Evolutionary conservation across 1,284 basidiomycete species (phyloP), one percentile per base, ranked within the genome.

Genomic region (Uromyces viciae-fabae): DNA sequence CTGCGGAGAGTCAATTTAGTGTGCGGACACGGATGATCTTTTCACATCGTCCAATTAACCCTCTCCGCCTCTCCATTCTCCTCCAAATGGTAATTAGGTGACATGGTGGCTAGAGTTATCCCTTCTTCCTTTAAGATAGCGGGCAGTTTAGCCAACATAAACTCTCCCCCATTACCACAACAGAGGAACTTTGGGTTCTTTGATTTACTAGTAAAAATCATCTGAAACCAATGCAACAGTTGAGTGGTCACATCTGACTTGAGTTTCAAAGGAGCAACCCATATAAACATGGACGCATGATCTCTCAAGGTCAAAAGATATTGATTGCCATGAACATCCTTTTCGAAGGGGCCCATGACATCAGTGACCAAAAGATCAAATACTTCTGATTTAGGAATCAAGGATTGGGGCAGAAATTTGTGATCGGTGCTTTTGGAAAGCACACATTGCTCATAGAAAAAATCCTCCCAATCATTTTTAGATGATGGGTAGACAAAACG

Each of bases 61-160:
- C 71, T 40, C 31, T 73, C 49, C 2, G 71, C 71, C n/a, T 52
- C 71, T 33, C 49, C 49, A 54, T 73, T 73, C 19, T 71, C 40
- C 8, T 71, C 25, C 9, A 42, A 42, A 17, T 49, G 68, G 19
- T 71, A 71, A n/a, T n/a, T n/a, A 19, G 40, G 68, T 46, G 40
- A 43, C 4, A 11, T 31, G 36, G 33, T n/a, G 28, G 42, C 40
- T 2, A 71, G 1, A 7, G 17, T 7, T 15, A 46, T 46, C 19
- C 68, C 38, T 2, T 28, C 2, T 2, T 3, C 38, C 2, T 38
- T 11, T 2, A 49, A 11, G 38, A 43, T 71, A 7, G 7, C 25
- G n/a, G 3, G 4, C 8, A 64, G 28, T 28, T 64, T 64, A 5
- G 19, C 28, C 3, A 25, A 54, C 60, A 64, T 3, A 33, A 31